Evolutionary conservation across 1,284 basidiomycete genomes (phyloP), one percentile per base, ranked within the genome.

Genomic region (Cutaneotrichosporon arboriforme): DNA sequence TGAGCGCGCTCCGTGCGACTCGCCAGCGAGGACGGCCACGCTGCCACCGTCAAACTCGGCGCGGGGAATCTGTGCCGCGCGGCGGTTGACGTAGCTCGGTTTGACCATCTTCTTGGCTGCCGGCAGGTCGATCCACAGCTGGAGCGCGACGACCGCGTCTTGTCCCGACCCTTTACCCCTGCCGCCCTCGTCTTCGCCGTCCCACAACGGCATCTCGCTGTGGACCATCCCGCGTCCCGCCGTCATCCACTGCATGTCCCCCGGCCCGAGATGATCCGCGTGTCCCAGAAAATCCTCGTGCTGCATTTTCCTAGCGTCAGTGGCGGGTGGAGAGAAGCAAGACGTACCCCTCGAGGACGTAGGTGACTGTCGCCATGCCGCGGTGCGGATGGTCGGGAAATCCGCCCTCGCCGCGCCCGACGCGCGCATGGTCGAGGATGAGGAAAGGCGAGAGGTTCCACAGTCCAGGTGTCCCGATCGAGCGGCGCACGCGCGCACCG

Each of bases 271-370:
- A 57, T 54, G 53, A 40, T 90, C 90, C 52, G 81, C 81, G 74
- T 97, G 89, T 2, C 93, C 92, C 4, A 84, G 84, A 31, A 90
- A 94, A 70, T 97, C 94, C 74, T 97, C 93, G 66, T 97, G 93
- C 54, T 82, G 78, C 61, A 66, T 59, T 49, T 62, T 55, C 7
- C 61, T 38, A 44, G 14, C 3, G 4, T 18, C 20, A 49, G 46
- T 36, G 36, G 26, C 33, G 26, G 12, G 21, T 35, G 12, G 34
- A 31, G 7, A 31, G 10, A 31, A 31, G 5, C 10, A 31, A 31
- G 10, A 57, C 74, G 45, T 68, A 83, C 78, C 91, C 93, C 71
- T 90, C 79, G 0, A 92, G 78, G 81, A 96, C 86, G 69, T 92
- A 93, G 0, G 91, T 93, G 1, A 81, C 68, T 0, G 79, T 78